Conservation (phyloP, 1,284 basidiomycete species). For the Cutaneotrichosporon sp. region DNA sequence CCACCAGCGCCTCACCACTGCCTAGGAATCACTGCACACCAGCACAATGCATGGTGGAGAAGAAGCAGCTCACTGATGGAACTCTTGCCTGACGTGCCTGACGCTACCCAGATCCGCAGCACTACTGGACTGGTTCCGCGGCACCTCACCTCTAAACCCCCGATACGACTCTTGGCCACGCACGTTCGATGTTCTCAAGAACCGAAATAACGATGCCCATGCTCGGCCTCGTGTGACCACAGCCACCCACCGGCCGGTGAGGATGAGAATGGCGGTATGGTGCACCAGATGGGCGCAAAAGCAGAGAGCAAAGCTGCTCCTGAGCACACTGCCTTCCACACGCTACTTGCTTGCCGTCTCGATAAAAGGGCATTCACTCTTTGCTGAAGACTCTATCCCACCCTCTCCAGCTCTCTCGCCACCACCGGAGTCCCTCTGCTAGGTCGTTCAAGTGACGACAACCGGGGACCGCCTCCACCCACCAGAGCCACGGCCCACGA, state of each 20-base stretch:
- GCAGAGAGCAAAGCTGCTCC: too few relatives aligned
- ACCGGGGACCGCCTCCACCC: too few relatives aligned
- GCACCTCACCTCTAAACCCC: neutral
- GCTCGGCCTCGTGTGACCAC: neutral
- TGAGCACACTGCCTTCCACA: too few relatives aligned
- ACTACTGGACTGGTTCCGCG: neutral
- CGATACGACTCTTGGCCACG: neutral
- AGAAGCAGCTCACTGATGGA: neutral
- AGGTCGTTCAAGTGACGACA: too few relatives aligned
- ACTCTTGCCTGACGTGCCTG: neutral
- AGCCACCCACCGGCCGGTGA: neutral
- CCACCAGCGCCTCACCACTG: neutral
- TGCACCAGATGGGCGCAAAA: too few relatives aligned
- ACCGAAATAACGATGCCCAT: conserved; percentile 1
- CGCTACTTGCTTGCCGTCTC: too few relatives aligned
- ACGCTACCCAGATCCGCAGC: neutral
- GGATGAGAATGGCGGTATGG: too few relatives aligned
- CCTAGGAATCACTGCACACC: neutral
- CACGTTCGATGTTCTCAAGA: neutral
- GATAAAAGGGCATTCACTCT: neutral
- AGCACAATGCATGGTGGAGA: neutral
- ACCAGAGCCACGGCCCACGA: too few relatives aligned
- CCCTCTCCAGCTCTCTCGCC: neutral
- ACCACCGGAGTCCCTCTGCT: too few relatives aligned
- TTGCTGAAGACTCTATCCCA: too few relatives aligned